Base-by-base conservation (phyloP, 2,329 filamentous ascomycete genomes). In the Penicillium rolfsii region DNA sequence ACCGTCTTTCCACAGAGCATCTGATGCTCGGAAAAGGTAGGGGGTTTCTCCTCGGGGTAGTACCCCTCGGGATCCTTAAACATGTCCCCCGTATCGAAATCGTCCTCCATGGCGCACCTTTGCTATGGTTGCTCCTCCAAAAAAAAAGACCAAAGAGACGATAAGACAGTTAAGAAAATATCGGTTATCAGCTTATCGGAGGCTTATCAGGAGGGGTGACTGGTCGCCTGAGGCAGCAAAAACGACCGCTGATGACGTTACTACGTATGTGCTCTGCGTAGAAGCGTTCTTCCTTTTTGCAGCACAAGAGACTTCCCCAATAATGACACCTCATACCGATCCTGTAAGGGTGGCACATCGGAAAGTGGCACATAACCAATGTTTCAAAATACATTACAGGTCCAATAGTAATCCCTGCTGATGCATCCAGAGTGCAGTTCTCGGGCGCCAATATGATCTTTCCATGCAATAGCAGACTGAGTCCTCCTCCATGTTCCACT, bases 1-100 rank as follows among this genome's bases (percentile, higher is more conserved):
- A 96, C 80, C 30, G 81, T 80, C 65, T 86, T 76, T 62, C 90
- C 91, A 38, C 85, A 86, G 59, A 85, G 80, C 73, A 94, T 85
- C 24, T 83, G 85, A 80, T 96, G 90, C 46, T 86, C 84, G 64
- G 90, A 87, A 63, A 85, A 87, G 2, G 90, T 94, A 7, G 91
- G 87, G 52, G 89, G 85, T 52, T 91, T 90, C 50, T 92, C 88
- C 0, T 91, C 87, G 50, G 89, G 85, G 73, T 91, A 95, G 80
- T 86, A 97, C 72, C 87, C 91, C 57, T 87, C 85, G 6, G 93
- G 93, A 66, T 96, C 93, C 57, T 89, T 80, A 80, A 97, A 96
- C 66, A 96, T 81, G 72, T 80, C 79, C 60, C 75, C 74, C 7
- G 73, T 71, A 26, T 80, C 78, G 55, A 81, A 64, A 28, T 71